Evolutionary conservation across 257 asterid genomes (phyloP).

Genomic region (Solanum boliviense): DNA sequence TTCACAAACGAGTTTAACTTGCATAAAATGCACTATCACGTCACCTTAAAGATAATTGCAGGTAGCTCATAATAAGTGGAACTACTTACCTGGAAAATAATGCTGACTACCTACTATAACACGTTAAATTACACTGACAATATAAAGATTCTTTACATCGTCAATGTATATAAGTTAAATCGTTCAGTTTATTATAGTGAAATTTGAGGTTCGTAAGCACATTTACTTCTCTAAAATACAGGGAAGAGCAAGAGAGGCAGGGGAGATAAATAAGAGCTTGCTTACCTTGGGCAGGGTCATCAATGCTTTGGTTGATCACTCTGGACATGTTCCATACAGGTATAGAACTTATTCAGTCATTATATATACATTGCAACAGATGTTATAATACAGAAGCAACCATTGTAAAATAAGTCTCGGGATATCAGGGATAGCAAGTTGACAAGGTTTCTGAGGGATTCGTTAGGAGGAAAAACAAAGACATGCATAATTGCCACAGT

Average conservation of each 20-base stretch:
- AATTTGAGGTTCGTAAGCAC: neutral
- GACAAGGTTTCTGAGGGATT: constrained; percentile 51
- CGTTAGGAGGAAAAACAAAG: constrained; percentile 54
- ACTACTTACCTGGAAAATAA: neutral
- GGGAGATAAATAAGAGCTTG: constrained; percentile 61
- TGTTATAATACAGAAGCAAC: neutral
- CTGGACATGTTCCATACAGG: constrained; percentile 55
- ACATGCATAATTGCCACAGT: constrained; percentile 52
- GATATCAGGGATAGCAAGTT: constrained; percentile 51
- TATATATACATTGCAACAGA: neutral
- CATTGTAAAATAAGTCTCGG: neutral
- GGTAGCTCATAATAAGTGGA: neutral
- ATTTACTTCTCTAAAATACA: constrained; percentile 9
- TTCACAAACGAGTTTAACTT: neutral
- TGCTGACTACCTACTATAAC: neutral
- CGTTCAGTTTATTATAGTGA: neutral
- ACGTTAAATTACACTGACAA: neutral
- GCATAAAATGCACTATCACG: neutral
- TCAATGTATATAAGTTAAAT: neutral
- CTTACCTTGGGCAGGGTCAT: constrained; percentile 52
- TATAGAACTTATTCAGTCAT: neutral
- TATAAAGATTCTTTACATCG: neutral
- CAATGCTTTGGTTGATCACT: constrained; percentile 46
- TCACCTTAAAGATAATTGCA: neutral
- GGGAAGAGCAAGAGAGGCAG: constrained; percentile 62